Evolutionary conservation across 192 early-diverging fungal genomes (phyloP).

Genomic region (Coemansia sp.): DNA sequence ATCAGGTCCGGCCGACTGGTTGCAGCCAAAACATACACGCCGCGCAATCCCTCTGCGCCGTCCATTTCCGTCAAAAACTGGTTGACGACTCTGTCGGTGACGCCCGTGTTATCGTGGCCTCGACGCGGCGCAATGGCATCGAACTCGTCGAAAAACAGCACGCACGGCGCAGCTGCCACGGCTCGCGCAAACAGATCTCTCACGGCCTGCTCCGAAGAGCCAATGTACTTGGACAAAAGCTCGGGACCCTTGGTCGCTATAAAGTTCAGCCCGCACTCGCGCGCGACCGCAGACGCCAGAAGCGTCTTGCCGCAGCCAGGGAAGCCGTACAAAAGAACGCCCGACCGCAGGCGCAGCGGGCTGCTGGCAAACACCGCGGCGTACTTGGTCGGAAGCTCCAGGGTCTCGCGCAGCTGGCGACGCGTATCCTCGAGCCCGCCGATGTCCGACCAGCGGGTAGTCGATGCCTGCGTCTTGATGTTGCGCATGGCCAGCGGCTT

Average conservation of each 20-base stretch:
- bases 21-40: constrained; percentile 96
- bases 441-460: constrained; percentile 82
- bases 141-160: constrained; percentile 98
- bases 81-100: constrained; percentile 98
- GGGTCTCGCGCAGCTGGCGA: constrained; percentile 78
- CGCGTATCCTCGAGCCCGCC: constrained; percentile 83
- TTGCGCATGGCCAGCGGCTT: constrained; percentile 76
- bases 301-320: constrained; percentile 99
- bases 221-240: constrained; percentile 98
- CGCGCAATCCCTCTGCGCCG: constrained; percentile 92
- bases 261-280: constrained; percentile 96
- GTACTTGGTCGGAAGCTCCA: constrained; percentile 95
- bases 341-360: constrained; percentile 86
- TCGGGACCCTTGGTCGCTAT: constrained; percentile 98
- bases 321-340: constrained; percentile 90
- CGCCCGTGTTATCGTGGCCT: constrained; percentile 98
- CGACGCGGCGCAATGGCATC: constrained; percentile 93
- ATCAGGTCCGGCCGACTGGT: constrained; percentile 82
- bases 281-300: constrained; percentile 90
- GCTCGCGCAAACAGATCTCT: constrained; percentile 95
- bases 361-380: constrained; percentile 85
- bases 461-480: constrained; percentile 72
- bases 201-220: constrained; percentile 91
- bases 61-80: constrained; percentile 99
- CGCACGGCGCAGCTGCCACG: constrained; percentile 88